Evolutionary conservation across 2,329 filamentous ascomycete genomes (phyloP), one percentile per base, ranked within the genome.

Genomic region (Pseudonectria foliicola): DNA sequence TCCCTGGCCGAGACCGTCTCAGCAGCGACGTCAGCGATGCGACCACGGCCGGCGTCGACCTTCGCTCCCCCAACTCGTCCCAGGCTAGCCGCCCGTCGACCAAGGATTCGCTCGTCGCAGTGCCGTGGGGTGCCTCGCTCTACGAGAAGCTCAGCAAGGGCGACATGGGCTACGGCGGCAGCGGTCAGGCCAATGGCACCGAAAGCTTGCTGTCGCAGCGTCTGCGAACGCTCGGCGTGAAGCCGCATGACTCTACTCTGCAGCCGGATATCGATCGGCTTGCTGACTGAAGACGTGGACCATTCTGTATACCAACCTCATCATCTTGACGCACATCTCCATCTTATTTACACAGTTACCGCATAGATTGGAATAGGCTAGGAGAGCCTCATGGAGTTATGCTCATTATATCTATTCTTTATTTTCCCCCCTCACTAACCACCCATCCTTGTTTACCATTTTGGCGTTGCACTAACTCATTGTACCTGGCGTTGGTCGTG

Each of bases 81-180:
- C 52, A 53, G 25, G 43, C 43, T 30, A 57, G 53, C 39, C 52
- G 56, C 14, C 61, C 61, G 21, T 61, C 55, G 4, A 61, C 55
- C 16, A 60, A 57, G 29, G 62, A 61, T 36, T 56, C 58, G 31
- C 48, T 46, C 27, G 44, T 37, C 7, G 38, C 56, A 37, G 60
- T 31, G 27, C 38, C 43, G 7, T 55, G 53, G 31, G 54, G 61
- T 46, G 48, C 55, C 37, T 43, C 52, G 2, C 52, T 55, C 7
- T 86, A 88, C 52, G 74, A 75, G 51, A 88, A 88, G 53, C 71
- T 86, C 13, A 77, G 55, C 48, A 82, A 73, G 53, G 78, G 77
- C 6, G 79, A 86, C 40, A 57, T 67, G 13, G 71, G 78, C 25
- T 80, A 84, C 50, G 73, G 80, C 25, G 69, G 75, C 1, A 73